Conservation (phyloP, 441 rosid genomes). For the Syzygium syzygioides region DNA sequence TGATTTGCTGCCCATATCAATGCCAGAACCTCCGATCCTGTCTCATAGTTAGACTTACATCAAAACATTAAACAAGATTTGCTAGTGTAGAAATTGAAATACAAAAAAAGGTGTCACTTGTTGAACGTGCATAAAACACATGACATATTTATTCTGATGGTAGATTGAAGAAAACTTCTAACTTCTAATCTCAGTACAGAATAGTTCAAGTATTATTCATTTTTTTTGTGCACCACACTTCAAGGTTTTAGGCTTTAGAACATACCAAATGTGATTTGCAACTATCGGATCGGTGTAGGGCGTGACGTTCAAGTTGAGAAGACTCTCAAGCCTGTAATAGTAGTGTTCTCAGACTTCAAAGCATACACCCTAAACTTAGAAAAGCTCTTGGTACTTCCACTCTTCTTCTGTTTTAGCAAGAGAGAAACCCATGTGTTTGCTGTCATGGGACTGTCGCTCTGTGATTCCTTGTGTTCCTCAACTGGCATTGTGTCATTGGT, state of each 20-base stretch:
- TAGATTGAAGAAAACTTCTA: background rate
- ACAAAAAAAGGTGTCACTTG: background rate
- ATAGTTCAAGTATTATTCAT: background rate
- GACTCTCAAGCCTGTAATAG: constrained; percentile 55
- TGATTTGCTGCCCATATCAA: constrained; percentile 81
- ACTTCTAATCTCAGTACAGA: background rate
- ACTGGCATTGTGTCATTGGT: constrained; percentile 63
- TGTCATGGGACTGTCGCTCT: constrained; percentile 33
- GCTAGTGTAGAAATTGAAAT: background rate
- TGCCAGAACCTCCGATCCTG: constrained; percentile 89
- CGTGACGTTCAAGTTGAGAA: constrained; percentile 71
- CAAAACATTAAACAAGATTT: background rate
- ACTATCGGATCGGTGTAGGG: constrained; percentile 70
- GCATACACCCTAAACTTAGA: constrained; percentile 51
- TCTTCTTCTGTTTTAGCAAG: constrained; percentile 60
- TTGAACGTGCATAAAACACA: background rate
- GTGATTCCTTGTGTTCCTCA: constrained; percentile 49
- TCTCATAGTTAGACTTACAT: constrained; percentile 10
- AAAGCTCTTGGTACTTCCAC: constrained; percentile 26
- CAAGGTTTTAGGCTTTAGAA: background rate
- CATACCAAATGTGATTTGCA: constrained; percentile 82
- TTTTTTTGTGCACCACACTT: background rate
- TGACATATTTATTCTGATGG: background rate
- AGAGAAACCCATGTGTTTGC: constrained; percentile 57
- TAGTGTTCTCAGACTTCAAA: constrained; percentile 55